Evolutionary conservation across 1,284 basidiomycete genomes (phyloP).

Genomic region (Moesziomyces parantarcticus): DNA sequence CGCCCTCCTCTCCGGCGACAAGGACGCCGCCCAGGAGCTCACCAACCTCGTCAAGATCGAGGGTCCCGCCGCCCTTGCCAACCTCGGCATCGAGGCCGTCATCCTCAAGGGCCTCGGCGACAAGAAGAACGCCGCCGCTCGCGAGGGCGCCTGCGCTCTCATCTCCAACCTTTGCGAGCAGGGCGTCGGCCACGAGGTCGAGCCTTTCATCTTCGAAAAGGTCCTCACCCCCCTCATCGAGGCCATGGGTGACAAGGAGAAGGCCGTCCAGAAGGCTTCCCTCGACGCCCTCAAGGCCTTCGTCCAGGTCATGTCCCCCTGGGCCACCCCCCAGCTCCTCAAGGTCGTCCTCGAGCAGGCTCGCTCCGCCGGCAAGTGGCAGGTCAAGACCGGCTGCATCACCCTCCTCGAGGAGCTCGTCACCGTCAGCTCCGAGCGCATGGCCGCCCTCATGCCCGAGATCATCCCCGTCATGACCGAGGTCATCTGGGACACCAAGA

Average conservation of each 20-base stretch:
- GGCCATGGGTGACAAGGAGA: slow-evolving; percentile 90
- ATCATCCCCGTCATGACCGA: slow-evolving; percentile 95
- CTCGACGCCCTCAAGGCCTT: slow-evolving; percentile 84
- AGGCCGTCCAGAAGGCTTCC: slow-evolving; percentile 83
- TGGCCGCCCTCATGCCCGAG: slow-evolving; percentile 90
- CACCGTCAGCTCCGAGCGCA: slow-evolving; percentile 83
- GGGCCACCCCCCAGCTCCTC: slow-evolving; percentile 86
- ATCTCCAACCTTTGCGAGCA: slow-evolving; percentile 78
- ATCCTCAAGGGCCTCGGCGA: slow-evolving; percentile 77
- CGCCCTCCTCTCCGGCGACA: slow-evolving; percentile 67
- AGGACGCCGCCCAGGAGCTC: slow-evolving; percentile 70
- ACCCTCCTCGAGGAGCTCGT: slow-evolving; percentile 90
- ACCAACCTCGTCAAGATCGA: slow-evolving; percentile 72
- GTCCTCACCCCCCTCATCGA: slow-evolving; percentile 89
- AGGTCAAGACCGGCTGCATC: slow-evolving; percentile 92
- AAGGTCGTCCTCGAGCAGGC: slow-evolving; percentile 92
- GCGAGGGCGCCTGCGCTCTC: slow-evolving; percentile 78
- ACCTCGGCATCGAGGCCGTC: slow-evolving; percentile 82
- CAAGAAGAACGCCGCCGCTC: slow-evolving; percentile 77
- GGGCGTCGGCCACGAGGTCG: slow-evolving; percentile 84
- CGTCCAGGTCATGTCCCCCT: slow-evolving; percentile 86
- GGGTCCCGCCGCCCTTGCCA: slow-evolving; percentile 82
- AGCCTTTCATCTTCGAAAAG: slow-evolving; percentile 88
- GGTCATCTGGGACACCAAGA: slow-evolving; percentile 99
- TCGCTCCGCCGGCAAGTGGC: slow-evolving; percentile 98